phyloP scores from a whole-genome alignment of 2,329 filamentous ascomycete species.

The Xylaria sp. region DNA sequence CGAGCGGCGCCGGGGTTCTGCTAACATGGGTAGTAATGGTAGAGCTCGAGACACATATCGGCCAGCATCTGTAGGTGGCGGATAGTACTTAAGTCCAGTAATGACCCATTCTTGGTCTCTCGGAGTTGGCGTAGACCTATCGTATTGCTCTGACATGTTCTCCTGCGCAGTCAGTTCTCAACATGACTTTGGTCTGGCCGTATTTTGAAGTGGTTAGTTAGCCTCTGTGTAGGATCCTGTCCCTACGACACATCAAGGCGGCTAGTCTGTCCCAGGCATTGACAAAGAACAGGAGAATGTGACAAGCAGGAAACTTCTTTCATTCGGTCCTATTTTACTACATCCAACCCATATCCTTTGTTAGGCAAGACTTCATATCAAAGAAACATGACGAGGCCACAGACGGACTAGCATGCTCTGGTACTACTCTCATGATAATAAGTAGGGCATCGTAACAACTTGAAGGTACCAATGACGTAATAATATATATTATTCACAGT shows the following conservation, averaged over 20 bases:
- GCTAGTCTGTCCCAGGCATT: neutral
- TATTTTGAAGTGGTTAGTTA: conserved; percentile 1
- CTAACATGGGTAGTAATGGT: conserved; percentile 33
- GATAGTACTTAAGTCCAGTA: conserved; percentile 17
- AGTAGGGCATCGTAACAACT: neutral
- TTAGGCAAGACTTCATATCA: conserved; percentile 13
- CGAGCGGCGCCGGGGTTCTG: conserved; percentile 27
- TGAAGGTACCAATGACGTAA: neutral
- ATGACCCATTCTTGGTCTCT: conserved; percentile 16
- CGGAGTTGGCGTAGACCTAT: conserved; percentile 7
- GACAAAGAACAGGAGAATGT: conserved; percentile 30
- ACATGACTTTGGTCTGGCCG: neutral
- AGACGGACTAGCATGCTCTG: neutral
- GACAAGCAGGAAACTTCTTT: conserved; percentile 19
- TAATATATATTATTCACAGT: neutral
- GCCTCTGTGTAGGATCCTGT: neutral
- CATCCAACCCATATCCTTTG: conserved; percentile 20
- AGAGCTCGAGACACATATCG: conserved; percentile 31
- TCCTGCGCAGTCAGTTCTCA: conserved; percentile 10
- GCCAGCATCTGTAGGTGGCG: conserved; percentile 30
- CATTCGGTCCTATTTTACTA: conserved; percentile 10
- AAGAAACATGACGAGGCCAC: conserved; percentile 16
- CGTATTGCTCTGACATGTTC: conserved; percentile 27
- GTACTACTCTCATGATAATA: neutral
- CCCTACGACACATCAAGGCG: conserved; percentile 1